phyloP scores from a whole-genome alignment of 2,329 filamentous ascomycete species.

The Aspergillus japonicus region DNA sequence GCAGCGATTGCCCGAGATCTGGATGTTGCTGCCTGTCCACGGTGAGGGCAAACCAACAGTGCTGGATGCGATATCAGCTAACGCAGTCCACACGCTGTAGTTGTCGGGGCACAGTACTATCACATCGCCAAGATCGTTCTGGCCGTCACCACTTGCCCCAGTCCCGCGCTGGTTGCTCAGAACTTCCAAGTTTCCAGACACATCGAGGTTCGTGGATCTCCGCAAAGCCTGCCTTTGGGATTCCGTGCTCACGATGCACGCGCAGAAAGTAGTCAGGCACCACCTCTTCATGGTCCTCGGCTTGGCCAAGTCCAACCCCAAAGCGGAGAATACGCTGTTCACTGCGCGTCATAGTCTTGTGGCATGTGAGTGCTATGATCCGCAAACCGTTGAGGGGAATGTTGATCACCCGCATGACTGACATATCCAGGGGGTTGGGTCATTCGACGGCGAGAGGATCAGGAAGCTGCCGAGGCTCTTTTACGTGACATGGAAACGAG shows the following conservation, averaged over 20 bases:
- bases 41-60: slow-evolving; percentile 10
- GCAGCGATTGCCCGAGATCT: slow-evolving; percentile 30
- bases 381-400: neutral
- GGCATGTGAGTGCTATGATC: slow-evolving; percentile 19
- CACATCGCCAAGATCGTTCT: slow-evolving; percentile 34
- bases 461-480: slow-evolving; percentile 24
- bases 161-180: slow-evolving; percentile 17
- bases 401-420: neutral
- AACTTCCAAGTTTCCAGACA: slow-evolving; percentile 21
- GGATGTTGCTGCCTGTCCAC: slow-evolving; percentile 35
- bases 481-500: slow-evolving; percentile 23
- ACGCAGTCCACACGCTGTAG: slow-evolving; percentile 10
- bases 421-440: slow-evolving; percentile 25
- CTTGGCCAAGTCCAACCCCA: slow-evolving; percentile 25
- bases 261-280: slow-evolving; percentile 21
- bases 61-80: neutral
- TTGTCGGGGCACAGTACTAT: slow-evolving; percentile 38
- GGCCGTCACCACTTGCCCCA: slow-evolving; percentile 19
- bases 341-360: slow-evolving; percentile 29
- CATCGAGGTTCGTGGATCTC: slow-evolving; percentile 20
- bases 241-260: neutral
- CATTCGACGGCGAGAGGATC: slow-evolving; percentile 24
- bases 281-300: slow-evolving; percentile 27
- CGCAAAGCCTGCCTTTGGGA: neutral
- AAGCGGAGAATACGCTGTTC: slow-evolving; percentile 28